Base-by-base conservation (phyloP, 345 rosid genomes). In the Brassica nigra region DNA sequence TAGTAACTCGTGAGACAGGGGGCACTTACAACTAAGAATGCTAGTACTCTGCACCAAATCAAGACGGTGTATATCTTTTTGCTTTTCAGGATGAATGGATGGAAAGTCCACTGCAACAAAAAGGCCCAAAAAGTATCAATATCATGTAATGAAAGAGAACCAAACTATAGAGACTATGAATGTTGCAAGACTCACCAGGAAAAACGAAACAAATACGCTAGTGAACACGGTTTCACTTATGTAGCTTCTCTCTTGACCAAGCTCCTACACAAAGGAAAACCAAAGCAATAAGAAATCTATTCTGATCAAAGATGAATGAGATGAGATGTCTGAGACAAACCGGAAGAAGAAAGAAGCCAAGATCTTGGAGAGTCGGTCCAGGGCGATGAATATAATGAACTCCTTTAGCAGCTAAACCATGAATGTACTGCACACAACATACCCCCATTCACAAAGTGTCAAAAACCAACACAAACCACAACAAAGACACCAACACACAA, bases 31-130 rank as follows among this genome's bases (percentile, higher is more conserved):
- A 90, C 97, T 86, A 96, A 84, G 86, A 90, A 93, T 37, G 97
- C 94, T 55, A 93, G 85, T 86, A 96, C 94, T 86, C 99, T 90
- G 90, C 98, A 96, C 99, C 99, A 96, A 42, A 93, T 67, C 30
- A 96, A 85, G 74, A 96, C 98, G 5, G 98, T 96, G 86, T 93
- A 96, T 89, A 96, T 86, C 88, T 87, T 93, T 87, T 91, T 96
- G 90, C 89, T 90, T 89, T 96, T 92, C 82, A 91, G 81, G 82
- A 93, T 78, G 88, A 96, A 96, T 65, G 99, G 99, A 85, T 96
- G 97, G 83, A 93, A 93, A 39, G 97, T 93, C 99, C 99, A 96
- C 99, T 93, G 95, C 86, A 85, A 85, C n/a, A 74, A 2, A 37
- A 62, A 71, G 3, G 59, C 7, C 20, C 70, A 78, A 42, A 4